These are phyloP conservation scores for Extremus antarcticus DNA, from an alignment of 495 filamentous ascomycete species.

Conservation along the genomic window DNA sequence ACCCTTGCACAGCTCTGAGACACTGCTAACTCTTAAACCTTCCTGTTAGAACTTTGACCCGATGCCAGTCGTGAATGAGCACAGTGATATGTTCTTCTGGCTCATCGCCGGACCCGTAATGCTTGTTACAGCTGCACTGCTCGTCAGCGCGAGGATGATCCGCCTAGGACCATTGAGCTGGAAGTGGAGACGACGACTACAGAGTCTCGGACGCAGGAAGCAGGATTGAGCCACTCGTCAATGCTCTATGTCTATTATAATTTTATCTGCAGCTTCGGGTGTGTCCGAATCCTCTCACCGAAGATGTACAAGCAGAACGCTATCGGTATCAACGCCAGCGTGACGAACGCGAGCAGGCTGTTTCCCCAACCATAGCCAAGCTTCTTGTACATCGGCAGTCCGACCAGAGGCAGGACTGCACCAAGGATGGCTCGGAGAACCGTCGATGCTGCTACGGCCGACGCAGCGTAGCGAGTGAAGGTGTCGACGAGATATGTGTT, in stretches of 20 bases:
- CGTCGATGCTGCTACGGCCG: slow-evolving; percentile 5
- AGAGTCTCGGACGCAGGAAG: background rate
- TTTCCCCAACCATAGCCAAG: slow-evolving; percentile 9
- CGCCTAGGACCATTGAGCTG: background rate
- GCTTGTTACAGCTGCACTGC: background rate
- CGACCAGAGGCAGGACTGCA: slow-evolving; percentile 7
- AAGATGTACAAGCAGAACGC: background rate
- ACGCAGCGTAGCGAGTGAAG: background rate
- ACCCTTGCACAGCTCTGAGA: background rate
- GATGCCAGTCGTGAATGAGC: slow-evolving; percentile 8
- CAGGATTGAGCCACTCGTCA: background rate
- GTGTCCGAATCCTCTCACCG: slow-evolving; percentile 3
- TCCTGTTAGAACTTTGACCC: slow-evolving; percentile 63
- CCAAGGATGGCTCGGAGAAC: slow-evolving; percentile 7
- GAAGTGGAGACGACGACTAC: background rate
- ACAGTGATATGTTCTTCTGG: slow-evolving; percentile 19
- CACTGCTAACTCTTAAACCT: too few species aligned
- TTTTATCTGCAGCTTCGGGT: background rate
- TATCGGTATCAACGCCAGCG: slow-evolving; percentile 1
- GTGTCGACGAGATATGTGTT: slow-evolving; percentile 16
- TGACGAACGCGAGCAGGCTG: slow-evolving; percentile 7
- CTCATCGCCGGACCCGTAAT: slow-evolving; percentile 13
- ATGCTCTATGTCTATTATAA: background rate
- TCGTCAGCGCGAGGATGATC: background rate
- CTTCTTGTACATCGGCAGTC: slow-evolving; percentile 7